A percentile compares a stretch with the other conserved stretches of the same genome.
These are phyloP conservation scores for Saxophila tyrrhenica DNA, from an alignment of 495 filamentous ascomycete genomes.

Conservation along the genomic window DNA sequence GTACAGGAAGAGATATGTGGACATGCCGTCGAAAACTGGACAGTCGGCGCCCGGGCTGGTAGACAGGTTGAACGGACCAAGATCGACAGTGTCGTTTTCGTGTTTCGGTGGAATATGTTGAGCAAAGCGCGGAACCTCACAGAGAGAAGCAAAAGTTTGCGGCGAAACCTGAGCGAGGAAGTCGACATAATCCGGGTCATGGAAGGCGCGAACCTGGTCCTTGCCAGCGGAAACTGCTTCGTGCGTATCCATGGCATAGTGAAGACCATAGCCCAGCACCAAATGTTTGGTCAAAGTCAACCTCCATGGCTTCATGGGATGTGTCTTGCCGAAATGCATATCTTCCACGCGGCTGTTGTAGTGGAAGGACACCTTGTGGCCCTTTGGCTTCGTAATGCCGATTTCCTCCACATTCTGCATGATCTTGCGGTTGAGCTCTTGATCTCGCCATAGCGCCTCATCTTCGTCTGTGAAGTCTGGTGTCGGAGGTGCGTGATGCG, in stretches of 20 bases:
- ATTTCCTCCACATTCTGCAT: conserved; percentile 56
- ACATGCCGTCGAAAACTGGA: conserved; percentile 91
- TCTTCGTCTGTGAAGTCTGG: conserved; percentile 15
- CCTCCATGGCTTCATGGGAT: conserved; percentile 99
- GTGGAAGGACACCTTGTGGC: conserved; percentile 79
- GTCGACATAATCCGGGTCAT: conserved; percentile 78
- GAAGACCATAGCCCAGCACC: conserved; percentile 86
- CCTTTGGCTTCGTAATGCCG: conserved; percentile 64
- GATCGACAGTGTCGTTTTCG: conserved; percentile 32
- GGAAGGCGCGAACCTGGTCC: conserved; percentile 80
- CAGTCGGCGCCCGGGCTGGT: conserved; percentile 64
- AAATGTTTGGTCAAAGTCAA: conserved; percentile 90
- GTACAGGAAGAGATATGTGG: conserved; percentile 89
- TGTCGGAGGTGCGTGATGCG: conserved; percentile 4
- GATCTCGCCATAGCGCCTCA: conserved; percentile 11
- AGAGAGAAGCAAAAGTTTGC: conserved; percentile 38
- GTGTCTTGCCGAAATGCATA: conserved; percentile 87
- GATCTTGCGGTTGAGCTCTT: conserved; percentile 30
- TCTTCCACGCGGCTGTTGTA: conserved; percentile 90
- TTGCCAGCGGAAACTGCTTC: conserved; percentile 66
- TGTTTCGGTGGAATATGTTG: conserved; percentile 24
- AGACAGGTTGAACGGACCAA: conserved; percentile 57
- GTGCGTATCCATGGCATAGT: conserved; percentile 91
- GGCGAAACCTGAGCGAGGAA: conserved; percentile 53
- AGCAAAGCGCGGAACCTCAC: conserved; percentile 21